These are phyloP conservation scores for Cystobasidium ongulense DNA, from an alignment of 768 basidiomycete genomes.

Conservation along the genomic window DNA sequence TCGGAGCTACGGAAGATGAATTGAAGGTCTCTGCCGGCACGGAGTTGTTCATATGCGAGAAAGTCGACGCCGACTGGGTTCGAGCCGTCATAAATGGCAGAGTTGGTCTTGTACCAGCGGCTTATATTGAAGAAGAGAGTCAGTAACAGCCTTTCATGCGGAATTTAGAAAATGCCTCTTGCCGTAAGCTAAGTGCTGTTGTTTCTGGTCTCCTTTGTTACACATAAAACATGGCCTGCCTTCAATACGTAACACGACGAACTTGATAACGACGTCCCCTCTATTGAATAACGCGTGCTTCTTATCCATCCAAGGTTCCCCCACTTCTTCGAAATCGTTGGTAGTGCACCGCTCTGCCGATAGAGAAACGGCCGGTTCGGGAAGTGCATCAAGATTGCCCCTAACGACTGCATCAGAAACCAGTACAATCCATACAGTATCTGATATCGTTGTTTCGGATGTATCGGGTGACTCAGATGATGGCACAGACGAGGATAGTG, in stretches of 20 bases:
- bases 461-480: not conserved
- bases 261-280: not conserved
- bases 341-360: too few species aligned
- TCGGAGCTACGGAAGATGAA: slow-evolving; percentile 64
- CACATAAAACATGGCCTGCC: not conserved
- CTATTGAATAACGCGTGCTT: too few species aligned
- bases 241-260: not conserved
- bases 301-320: too few species aligned
- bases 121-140: slow-evolving; percentile 91
- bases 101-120: slow-evolving; percentile 83
- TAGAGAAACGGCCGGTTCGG: too few species aligned
- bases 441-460: not conserved
- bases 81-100: slow-evolving; percentile 79
- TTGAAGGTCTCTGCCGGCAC: slow-evolving; percentile 79
- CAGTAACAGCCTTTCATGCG: slow-evolving; percentile 49
- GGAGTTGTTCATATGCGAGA: slow-evolving; percentile 67
- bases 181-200: not conserved
- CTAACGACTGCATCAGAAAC: too few species aligned
- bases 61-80: slow-evolving; percentile 84
- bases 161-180: not conserved
- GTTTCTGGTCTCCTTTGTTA: not conserved
- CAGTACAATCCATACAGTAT: too few species aligned
- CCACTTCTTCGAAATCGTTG: too few species aligned
- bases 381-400: too few species aligned
- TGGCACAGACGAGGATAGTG: not conserved